Percentiles rank a stretch among this genome's conserved stretches.
Conservation (phyloP, 176 grass and related monocot genomes). For the Oryza longistaminata region DNA sequence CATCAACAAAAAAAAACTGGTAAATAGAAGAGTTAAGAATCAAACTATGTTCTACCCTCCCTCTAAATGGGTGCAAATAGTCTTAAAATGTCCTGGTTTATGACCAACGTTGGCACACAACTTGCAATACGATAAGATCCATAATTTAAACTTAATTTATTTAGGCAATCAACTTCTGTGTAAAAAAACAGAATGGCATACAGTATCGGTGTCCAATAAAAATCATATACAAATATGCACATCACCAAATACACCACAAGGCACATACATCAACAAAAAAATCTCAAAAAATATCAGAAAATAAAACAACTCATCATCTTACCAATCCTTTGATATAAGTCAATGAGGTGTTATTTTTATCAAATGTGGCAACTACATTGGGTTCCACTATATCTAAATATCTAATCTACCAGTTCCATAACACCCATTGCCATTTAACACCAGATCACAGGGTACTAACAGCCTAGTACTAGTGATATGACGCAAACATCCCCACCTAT, state of each 20-base stretch:
- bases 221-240: neutral
- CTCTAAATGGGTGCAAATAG: neutral
- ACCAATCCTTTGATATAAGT: neutral
- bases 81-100: neutral
- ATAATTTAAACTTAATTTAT: neutral
- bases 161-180: neutral
- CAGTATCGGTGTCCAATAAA: neutral
- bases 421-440: constrained; percentile 4
- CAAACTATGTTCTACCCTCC: neutral
- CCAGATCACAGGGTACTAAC: neutral
- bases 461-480: constrained; percentile 1
- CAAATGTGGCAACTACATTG: constrained; percentile 4
- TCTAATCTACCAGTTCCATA: neutral
- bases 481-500: constrained; percentile 9
- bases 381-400: neutral
- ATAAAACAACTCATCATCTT: constrained; percentile 1
- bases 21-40: neutral
- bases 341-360: neutral
- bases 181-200: neutral
- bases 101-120: neutral
- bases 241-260: neutral
- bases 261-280: neutral
- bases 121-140: neutral
- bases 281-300: neutral
- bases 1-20: neutral